These are phyloP conservation scores for Chaetomium cochliodes DNA, from an alignment of 495 filamentous ascomycete species.

Conservation along the genomic window DNA sequence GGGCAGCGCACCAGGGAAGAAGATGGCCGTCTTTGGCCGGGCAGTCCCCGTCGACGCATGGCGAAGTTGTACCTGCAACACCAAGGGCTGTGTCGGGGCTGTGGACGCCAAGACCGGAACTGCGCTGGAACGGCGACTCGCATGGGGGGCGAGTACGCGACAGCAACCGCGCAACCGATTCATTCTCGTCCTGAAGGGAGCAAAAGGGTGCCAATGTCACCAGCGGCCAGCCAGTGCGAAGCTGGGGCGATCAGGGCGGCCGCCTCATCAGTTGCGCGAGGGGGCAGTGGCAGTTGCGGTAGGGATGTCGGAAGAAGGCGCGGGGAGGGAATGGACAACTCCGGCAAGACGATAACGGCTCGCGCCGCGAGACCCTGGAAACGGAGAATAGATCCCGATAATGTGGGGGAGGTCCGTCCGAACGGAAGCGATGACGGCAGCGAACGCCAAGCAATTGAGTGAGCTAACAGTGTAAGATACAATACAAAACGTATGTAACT, in stretches of 20 bases:
- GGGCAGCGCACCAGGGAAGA: constrained; percentile 69
- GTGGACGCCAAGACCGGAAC: constrained; percentile 18
- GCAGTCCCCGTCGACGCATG: constrained; percentile 26
- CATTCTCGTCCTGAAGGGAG: constrained; percentile 21
- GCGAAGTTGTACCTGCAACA: constrained; percentile 20
- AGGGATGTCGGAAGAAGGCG: constrained; percentile 4
- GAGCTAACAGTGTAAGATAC: too few species aligned
- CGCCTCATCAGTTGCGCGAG: constrained; percentile 28
- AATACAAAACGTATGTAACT: not conserved
- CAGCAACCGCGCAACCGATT: constrained; percentile 23
- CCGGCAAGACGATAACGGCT: constrained; percentile 15
- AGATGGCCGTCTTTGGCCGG: constrained; percentile 70
- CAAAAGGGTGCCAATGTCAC: constrained; percentile 8
- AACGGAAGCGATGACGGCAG: constrained; percentile 4
- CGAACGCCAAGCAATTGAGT: too few species aligned
- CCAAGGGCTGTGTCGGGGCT: not conserved
- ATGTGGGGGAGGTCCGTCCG: not conserved
- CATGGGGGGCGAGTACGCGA: constrained; percentile 18
- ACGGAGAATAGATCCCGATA: not conserved
- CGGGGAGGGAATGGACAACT: not conserved
- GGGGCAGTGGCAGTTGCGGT: constrained; percentile 2
- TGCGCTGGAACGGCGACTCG: constrained; percentile 13
- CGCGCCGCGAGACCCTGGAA: too few species aligned
- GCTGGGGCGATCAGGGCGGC: constrained; percentile 30
- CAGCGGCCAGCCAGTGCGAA: constrained; percentile 32